Evolutionary conservation across 2,329 filamentous ascomycete genomes (phyloP), one percentile per base, ranked within the genome.

Genomic region (Fusarium veterinarium): DNA sequence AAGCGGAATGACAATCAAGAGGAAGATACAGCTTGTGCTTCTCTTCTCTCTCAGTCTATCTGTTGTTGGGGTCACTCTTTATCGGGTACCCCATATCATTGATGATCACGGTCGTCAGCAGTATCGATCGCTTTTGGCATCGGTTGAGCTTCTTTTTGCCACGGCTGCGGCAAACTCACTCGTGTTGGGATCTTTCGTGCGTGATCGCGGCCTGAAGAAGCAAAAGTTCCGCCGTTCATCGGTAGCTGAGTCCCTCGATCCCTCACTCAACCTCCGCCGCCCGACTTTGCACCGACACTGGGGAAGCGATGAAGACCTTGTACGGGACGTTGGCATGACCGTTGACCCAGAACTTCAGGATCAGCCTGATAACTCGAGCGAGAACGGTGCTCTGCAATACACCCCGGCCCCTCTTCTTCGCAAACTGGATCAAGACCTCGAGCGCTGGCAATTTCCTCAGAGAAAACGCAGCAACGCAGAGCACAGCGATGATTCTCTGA

Each of bases 261-360:
- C 79, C 19, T 67, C 77, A 17, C 77, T 76, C 60, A 75, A 76
- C 45, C 76, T 82, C 23, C 84, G 81, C 69, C 84, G 86, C 70
- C 87, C 84, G 71, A 86, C 87, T 16, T 69, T 91, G 48, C 83
- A 91, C 67, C 88, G 89, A 55, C 90, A 93, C 62, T 95, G 93
- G 91, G 95, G 94, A 46, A 97, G 94, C 75, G 95, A 98, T 76
- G 95, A 97, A 78, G 94, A 98, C 79, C 88, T 98, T 2, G 94
- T 97, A 8, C 87, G 92, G 56, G 93, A 91, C 67, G 78, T 97
- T 7, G 95, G 95, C 12, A 89, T 95, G 42, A 89, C 92, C 17
- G 87, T 90, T 7, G 84, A 88, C 42, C 85, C 85, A 2, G 84
- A 87, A 60, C 78, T 91, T 23, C 85, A 87, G 37, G 82, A 84